A percentile compares a stretch with the other conserved stretches of the same genome.
Conservation (phyloP, 352 stramenopile species). For the Pythium coloratum region DNA sequence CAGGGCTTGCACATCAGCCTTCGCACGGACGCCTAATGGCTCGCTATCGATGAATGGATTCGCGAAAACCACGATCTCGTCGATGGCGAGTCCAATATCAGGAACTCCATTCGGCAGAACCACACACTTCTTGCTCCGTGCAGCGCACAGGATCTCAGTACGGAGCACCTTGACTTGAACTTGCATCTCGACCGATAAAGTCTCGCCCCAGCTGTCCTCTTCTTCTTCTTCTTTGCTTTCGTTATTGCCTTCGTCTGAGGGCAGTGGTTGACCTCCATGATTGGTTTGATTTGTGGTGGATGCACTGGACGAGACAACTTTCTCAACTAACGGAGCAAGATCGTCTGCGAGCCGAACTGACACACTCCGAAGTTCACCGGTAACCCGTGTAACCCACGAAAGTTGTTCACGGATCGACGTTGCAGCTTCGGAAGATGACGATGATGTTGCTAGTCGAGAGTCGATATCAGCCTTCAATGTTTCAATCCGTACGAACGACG, state of each 20-base stretch:
- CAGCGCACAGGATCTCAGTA: conserved; percentile 37
- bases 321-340: conserved; percentile 10
- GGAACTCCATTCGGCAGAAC: conserved; percentile 54
- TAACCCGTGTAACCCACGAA: conserved; percentile 13
- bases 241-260: neutral
- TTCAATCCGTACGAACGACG: conserved; percentile 3
- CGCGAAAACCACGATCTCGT: conserved; percentile 57
- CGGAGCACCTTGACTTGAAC: conserved; percentile 63
- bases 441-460: neutral
- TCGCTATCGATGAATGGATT: conserved; percentile 58
- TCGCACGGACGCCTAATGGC: conserved; percentile 58
- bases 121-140: conserved; percentile 36
- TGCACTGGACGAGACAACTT: neutral
- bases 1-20: conserved; percentile 60
- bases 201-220: conserved; percentile 1
- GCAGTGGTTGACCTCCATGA: neutral
- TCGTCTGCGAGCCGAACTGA: conserved; percentile 8
- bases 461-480: conserved; percentile 12
- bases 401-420: neutral
- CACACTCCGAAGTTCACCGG: conserved; percentile 14
- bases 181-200: conserved; percentile 43
- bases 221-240: conserved; percentile 3
- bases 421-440: neutral
- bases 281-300: neutral
- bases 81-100: conserved; percentile 39